phyloP scores from a whole-genome alignment of 2,329 filamentous ascomycete genomes.

The Cryoendolithus antarcticus region DNA sequence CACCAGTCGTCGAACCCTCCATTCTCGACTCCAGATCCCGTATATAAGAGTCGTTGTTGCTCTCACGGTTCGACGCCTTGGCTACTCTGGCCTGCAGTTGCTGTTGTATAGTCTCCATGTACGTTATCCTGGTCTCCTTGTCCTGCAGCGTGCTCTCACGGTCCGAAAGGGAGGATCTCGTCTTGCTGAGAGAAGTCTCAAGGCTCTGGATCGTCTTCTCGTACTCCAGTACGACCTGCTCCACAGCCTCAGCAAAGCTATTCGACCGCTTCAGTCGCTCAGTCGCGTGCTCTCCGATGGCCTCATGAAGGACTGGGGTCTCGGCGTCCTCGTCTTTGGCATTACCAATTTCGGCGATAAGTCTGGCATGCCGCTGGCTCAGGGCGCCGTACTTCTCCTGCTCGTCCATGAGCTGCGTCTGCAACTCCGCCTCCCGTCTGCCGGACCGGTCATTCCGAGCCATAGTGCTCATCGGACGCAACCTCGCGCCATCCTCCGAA shows the following conservation, averaged over 20 bases:
- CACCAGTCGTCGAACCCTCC: slow-evolving; percentile 78
- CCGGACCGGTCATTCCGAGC: slow-evolving; percentile 57
- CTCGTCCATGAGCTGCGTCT: slow-evolving; percentile 81
- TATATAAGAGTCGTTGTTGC: slow-evolving; percentile 82
- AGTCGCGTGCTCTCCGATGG: slow-evolving; percentile 63
- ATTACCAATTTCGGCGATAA: slow-evolving; percentile 86
- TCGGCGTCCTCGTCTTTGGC: slow-evolving; percentile 54
- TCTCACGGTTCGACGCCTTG: slow-evolving; percentile 83
- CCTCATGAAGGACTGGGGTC: slow-evolving; percentile 47
- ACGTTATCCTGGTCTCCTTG: slow-evolving; percentile 86
- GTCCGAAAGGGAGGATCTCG: slow-evolving; percentile 66
- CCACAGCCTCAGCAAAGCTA: slow-evolving; percentile 88
- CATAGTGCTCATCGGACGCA: slow-evolving; percentile 15
- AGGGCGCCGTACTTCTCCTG: slow-evolving; percentile 92
- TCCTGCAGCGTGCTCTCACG: slow-evolving; percentile 82
- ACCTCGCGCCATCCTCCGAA: slow-evolving; percentile 56
- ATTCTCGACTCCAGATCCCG: slow-evolving; percentile 84
- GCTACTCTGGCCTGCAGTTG: slow-evolving; percentile 85
- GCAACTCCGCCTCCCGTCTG: slow-evolving; percentile 71
- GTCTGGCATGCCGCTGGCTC: slow-evolving; percentile 83
- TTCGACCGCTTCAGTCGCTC: slow-evolving; percentile 89
- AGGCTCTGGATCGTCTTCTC: slow-evolving; percentile 95
- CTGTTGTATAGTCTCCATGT: slow-evolving; percentile 79
- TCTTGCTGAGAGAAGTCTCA: slow-evolving; percentile 82
- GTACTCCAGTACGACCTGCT: slow-evolving; percentile 92